phyloP scores from a whole-genome alignment of 2,329 filamentous ascomycete genomes.

The Aureobasidium sp. region DNA sequence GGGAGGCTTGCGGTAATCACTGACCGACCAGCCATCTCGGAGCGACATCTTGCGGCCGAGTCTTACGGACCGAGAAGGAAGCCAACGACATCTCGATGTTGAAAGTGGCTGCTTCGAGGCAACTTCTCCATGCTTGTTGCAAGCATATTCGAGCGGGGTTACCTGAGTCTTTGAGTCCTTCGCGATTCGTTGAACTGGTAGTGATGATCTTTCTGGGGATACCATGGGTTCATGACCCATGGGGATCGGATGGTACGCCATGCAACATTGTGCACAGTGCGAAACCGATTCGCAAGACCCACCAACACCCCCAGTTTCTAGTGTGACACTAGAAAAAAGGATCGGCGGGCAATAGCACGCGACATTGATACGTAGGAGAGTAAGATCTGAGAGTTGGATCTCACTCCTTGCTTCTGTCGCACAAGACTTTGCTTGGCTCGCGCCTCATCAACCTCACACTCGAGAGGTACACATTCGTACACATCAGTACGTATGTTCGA shows the following conservation, averaged over 20 bases:
- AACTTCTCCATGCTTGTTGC: background rate
- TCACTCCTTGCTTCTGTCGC: background rate
- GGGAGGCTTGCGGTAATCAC: background rate
- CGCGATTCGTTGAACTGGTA: background rate
- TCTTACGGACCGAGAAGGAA: background rate
- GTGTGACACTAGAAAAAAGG: constrained; percentile 2
- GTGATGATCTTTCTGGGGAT: constrained; percentile 9
- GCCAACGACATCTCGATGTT: background rate
- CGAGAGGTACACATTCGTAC: background rate
- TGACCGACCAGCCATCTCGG: background rate
- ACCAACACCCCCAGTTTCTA: background rate
- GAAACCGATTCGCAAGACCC: background rate
- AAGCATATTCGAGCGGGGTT: background rate
- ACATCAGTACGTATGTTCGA: background rate
- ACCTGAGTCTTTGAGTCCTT: background rate
- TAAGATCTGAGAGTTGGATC: background rate
- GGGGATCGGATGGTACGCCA: background rate
- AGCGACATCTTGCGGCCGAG: background rate
- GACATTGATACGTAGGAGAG: background rate
- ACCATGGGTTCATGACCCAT: background rate
- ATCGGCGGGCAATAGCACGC: constrained; percentile 4
- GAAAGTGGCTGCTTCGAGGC: background rate
- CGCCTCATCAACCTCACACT: background rate
- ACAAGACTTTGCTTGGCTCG: background rate
- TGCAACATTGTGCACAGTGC: constrained; percentile 6